Base-by-base conservation (phyloP, 176 grass and related monocot species). In the Canna indica region DNA sequence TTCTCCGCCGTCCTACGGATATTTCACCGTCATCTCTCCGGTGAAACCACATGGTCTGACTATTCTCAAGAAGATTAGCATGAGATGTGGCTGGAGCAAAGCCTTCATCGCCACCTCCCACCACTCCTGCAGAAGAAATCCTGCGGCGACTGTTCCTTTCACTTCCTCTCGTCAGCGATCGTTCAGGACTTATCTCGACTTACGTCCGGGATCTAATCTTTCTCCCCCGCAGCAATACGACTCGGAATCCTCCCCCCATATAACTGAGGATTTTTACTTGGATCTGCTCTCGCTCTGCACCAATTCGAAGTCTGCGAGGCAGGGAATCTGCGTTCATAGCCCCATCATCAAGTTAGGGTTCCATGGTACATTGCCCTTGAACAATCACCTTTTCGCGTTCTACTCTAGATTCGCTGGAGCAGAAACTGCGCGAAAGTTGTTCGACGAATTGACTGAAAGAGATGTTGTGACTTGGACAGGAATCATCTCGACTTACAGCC, bases 381-480 rank as follows among this genome's bases (percentile, higher is more conserved):
- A 31, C 67, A 85, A 80, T 67, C 58, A 50, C 32, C 67, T 85
- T 22, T 75, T 85, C 59, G 16, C 57, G 0, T 28, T 76, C 18
- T 68, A 76, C 33, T 58, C 14, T 0, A 80, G 72, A 73, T 71
- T 18, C 6, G 38, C 45, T 2, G 73, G 75, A 20, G 12, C 64
- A 14, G 69, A 20, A 32, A 13, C 46, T 58, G 82, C 77, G 24
- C 73, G 33, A 10, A 85, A 44, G 44, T 28, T 80, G 73, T 85
- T 85, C 58, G 77, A 80, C 31, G 82, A 80, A 80, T 47, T 76
- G 77, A 16, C 57, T 29, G 33, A 48, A 4, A 70, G 61, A 44
- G 82, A 85, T 15, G 67, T 80, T 15, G 65, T 65, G 2, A 80
- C 73, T 29, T 85, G 82, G 82, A 80, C 72, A 46, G 36, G 18